Base-by-base conservation (phyloP, 176 grass and related monocot genomes). In the Carex cristatella region DNA sequence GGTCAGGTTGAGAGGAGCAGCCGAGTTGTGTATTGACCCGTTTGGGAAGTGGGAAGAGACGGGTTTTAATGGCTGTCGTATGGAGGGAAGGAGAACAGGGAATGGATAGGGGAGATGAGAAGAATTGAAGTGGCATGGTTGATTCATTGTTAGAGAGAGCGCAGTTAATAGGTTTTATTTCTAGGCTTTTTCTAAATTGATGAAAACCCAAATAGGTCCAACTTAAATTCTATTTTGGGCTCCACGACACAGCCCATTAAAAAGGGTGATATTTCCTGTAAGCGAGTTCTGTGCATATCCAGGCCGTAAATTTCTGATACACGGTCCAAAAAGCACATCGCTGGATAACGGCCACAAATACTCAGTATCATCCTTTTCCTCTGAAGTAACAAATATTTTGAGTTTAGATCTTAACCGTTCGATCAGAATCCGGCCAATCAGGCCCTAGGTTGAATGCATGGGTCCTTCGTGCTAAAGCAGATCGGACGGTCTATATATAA, bases 1-100 rank as follows among this genome's bases (percentile, higher is more conserved):
- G 83, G 23, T 49, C 88, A 77, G 53, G 87, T 27, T 2, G 71
- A 59, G 3, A 70, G 33, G 84, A 80, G 84, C 33, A 58, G 70
- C 69, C 79, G 70, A 82, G 67, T 72, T 2, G 85, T 4, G 38
- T 68, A 19, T 19, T 16, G 18, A 64, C 28, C 59, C 84, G 68
- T 78, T 65, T 85, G 6, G 33, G 28, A 49, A 51, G 44, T 1
- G 54, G 76, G n/a, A 75, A 65, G n/a, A 12, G 75, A 49, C 42
- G 49, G 68, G 60, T 49, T 86, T 53, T 8, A 60, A 8, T 19
- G 61, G 64, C 1, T 51, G 12, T 82, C 40, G 80, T 61, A 33
- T 31, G 56, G 35, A 66, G 61, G 5, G 16, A 63, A 30, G 72
- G 48, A 77, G 46, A 7, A 11, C 5, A 14, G 49, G 12, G 61